Conservation (phyloP, 495 filamentous ascomycete species). For the Astrocystis sublimbata region DNA sequence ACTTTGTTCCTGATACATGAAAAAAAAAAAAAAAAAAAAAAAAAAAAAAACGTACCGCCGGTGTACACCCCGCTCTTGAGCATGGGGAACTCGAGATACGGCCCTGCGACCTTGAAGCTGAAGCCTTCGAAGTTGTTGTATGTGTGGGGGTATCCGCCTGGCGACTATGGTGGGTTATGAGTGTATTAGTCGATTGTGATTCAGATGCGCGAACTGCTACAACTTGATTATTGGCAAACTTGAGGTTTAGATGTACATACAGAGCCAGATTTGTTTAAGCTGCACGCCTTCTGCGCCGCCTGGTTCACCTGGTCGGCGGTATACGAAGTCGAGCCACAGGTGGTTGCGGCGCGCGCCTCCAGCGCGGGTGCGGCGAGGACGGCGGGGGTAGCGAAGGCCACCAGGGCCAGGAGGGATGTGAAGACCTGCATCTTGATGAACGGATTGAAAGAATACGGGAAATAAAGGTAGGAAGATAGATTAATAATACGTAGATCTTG, state of each 20-base stretch:
- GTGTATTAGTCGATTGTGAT: not conserved
- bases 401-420: slow-evolving; percentile 24
- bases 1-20: too few species aligned
- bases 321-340: slow-evolving; percentile 53
- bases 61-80: slow-evolving; percentile 53
- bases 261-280: slow-evolving; percentile 40
- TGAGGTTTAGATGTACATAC: not conserved
- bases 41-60: slow-evolving; percentile 46
- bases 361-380: slow-evolving; percentile 21
- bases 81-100: slow-evolving; percentile 67
- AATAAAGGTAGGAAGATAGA: not conserved
- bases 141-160: slow-evolving; percentile 58
- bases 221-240: too few species aligned
- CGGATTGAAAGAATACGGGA: not conserved
- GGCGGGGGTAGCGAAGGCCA: slow-evolving; percentile 23
- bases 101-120: slow-evolving; percentile 55
- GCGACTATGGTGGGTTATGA: slow-evolving; percentile 27
- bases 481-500: not conserved
- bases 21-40: not conserved
- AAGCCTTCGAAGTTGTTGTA: slow-evolving; percentile 72
- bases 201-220: not conserved
- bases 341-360: slow-evolving; percentile 35
- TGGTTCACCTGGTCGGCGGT: slow-evolving; percentile 39
- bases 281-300: slow-evolving; percentile 33
- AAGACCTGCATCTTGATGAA: slow-evolving; percentile 26